Conservation (phyloP, 2,329 filamentous ascomycete genomes). For the Epichloe gansuensis region DNA sequence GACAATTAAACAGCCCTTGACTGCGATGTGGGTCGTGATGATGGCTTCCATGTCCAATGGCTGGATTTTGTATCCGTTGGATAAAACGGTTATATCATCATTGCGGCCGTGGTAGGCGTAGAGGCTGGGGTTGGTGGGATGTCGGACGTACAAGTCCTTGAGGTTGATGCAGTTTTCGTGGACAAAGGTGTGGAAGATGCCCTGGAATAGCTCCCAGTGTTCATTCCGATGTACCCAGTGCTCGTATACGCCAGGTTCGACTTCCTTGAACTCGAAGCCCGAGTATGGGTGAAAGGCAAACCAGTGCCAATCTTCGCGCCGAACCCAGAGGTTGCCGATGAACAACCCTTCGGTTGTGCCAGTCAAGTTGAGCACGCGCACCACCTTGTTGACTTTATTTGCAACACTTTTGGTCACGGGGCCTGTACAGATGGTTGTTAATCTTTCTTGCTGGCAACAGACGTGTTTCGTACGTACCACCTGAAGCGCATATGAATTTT, state of each 20-base stretch:
- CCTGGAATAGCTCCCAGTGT: constrained; percentile 17
- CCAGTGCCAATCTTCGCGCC: constrained; percentile 19
- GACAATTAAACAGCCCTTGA: constrained; percentile 16
- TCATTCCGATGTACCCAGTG: constrained; percentile 21
- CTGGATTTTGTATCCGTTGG: constrained; percentile 20
- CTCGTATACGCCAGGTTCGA: constrained; percentile 17
- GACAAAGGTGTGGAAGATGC: constrained; percentile 22
- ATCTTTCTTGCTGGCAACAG: background rate
- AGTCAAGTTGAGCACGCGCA: constrained; percentile 21
- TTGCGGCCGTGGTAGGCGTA: constrained; percentile 19
- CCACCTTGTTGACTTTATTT: constrained; percentile 18
- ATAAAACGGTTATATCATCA: constrained; percentile 19
- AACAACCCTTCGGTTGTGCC: constrained; percentile 23
- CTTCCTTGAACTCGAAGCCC: constrained; percentile 21
- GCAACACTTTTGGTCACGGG: constrained; percentile 18
- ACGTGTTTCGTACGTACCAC: constrained; percentile 4
- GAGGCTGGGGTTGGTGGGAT: constrained; percentile 15
- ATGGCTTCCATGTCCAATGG: constrained; percentile 18
- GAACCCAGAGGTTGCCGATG: constrained; percentile 18
- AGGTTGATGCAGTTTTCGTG: constrained; percentile 15
- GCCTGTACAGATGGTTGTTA: background rate
- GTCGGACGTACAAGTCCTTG: constrained; percentile 18
- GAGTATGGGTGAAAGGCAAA: constrained; percentile 22
- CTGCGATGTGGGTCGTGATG: constrained; percentile 14
- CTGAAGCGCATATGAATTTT: constrained; percentile 25